Conservation (phyloP, 2,329 filamentous ascomycete species). For the Arthrobotrys conoides region DNA sequence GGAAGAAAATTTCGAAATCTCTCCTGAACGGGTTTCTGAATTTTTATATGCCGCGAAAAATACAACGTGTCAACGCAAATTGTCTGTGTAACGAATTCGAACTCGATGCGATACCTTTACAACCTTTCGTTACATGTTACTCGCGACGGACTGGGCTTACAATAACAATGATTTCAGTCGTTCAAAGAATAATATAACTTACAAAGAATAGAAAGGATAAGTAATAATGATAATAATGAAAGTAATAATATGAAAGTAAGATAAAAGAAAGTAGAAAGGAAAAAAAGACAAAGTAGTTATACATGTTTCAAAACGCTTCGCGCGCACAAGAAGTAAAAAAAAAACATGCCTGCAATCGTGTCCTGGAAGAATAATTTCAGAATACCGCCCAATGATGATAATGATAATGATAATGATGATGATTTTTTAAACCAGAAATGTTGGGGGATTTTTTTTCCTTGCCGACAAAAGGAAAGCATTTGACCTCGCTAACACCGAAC, state of each 20-base stretch:
- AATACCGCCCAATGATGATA: constrained; percentile 23
- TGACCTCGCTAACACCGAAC: constrained; percentile 25
- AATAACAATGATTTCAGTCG: no score
- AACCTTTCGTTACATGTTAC: no score
- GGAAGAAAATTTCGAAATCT: constrained; percentile 17
- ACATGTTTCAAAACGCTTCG: constrained; percentile 9
- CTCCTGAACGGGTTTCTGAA: neutral
- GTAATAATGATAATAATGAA: constrained; percentile 6
- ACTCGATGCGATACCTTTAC: neutral
- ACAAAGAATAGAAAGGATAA: neutral
- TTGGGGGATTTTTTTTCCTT: constrained; percentile 1
- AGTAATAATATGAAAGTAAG: no score
- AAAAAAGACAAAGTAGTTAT: constrained; percentile 6
- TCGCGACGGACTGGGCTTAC: no score
- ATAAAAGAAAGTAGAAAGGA: constrained; percentile 19
- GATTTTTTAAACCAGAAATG: constrained; percentile 1
- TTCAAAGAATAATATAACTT: no score
- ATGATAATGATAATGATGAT: constrained; percentile 14
- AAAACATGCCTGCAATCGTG: neutral
- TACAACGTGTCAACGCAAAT: constrained; percentile 43
- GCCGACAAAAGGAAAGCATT: constrained; percentile 9
- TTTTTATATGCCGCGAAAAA: constrained; percentile 19
- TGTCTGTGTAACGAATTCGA: neutral
- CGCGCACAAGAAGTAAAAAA: neutral
- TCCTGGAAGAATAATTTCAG: neutral